Evolutionary conservation across 1,284 basidiomycete species (phyloP).

Genomic region (Peniophora sp.): DNA sequence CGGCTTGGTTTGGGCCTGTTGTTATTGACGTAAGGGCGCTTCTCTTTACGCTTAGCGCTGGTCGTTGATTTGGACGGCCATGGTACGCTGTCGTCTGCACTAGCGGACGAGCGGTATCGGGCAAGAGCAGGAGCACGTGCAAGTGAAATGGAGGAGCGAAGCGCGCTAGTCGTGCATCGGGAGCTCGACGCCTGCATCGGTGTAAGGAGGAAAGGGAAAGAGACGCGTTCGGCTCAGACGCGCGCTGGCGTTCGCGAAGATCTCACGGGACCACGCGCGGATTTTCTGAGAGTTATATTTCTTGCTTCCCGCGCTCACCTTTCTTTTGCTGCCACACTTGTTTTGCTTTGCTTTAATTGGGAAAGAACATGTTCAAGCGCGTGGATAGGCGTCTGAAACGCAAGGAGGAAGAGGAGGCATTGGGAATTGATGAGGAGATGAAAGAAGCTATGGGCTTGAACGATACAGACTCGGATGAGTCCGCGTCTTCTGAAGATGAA

Average conservation of each 20-base stretch:
- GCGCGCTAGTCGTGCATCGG: neutral
- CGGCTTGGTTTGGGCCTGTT: too few relatives aligned
- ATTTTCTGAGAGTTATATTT: neutral
- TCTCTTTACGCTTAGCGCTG: too few relatives aligned
- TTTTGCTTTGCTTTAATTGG: neutral
- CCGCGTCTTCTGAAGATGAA: slow-evolving; percentile 29
- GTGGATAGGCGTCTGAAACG: slow-evolving; percentile 63
- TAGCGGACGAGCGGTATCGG: neutral
- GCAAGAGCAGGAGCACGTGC: neutral
- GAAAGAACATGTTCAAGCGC: slow-evolving; percentile 76
- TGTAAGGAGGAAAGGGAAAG: neutral
- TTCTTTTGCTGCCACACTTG: neutral
- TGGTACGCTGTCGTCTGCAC: too few relatives aligned
- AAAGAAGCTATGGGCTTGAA: slow-evolving; percentile 67
- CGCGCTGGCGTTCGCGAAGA: neutral
- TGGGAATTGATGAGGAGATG: slow-evolving; percentile 62
- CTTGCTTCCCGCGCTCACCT: neutral
- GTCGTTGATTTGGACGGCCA: too few relatives aligned
- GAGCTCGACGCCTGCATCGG: neutral
- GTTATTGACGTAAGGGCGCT: too few relatives aligned
- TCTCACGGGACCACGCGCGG: neutral
- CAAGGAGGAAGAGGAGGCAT: slow-evolving; percentile 59
- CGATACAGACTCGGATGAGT: slow-evolving; percentile 69
- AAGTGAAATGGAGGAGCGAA: neutral
- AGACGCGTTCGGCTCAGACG: neutral